These are phyloP conservation scores for Naganishia sp. DNA, from an alignment of 1,284 basidiomycete genomes.

Conservation along the genomic window DNA sequence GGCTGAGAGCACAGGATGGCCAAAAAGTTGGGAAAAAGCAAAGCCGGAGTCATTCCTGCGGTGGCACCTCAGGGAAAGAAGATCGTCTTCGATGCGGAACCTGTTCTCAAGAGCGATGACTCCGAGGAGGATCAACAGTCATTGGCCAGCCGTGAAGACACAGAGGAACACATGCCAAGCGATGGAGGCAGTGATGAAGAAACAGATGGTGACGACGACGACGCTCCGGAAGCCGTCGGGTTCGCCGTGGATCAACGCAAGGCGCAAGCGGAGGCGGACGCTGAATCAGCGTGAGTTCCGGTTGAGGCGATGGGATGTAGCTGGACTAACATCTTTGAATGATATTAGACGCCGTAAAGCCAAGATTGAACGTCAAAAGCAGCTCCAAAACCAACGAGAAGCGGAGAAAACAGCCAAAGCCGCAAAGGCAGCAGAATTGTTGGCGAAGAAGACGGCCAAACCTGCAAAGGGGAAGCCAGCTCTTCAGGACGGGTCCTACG, in stretches of 20 bases:
- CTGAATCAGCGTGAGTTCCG: constrained; percentile 23
- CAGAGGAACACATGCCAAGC: not conserved
- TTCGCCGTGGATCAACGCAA: constrained; percentile 23
- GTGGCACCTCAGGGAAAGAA: constrained; percentile 26
- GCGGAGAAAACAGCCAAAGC: constrained; percentile 22
- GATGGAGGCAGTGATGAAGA: constrained; percentile 11
- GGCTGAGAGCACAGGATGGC: not conserved
- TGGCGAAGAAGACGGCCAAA: constrained; percentile 9
- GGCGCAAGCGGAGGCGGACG: constrained; percentile 21
- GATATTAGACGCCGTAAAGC: constrained; percentile 20
- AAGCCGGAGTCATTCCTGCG: not conserved
- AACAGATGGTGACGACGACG: constrained; percentile 27
- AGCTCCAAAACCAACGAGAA: constrained; percentile 31
- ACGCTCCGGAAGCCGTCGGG: constrained; percentile 32
- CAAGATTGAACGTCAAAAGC: constrained; percentile 23
- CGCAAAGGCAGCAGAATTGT: constrained; percentile 1
- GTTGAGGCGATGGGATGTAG: not conserved
- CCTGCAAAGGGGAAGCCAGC: constrained; percentile 10
- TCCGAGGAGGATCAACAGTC: not conserved
- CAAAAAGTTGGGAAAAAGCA: constrained; percentile 12
- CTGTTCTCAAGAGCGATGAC: constrained; percentile 13
- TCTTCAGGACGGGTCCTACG: constrained; percentile 1
- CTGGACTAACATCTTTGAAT: not conserved
- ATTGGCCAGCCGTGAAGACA: not conserved
- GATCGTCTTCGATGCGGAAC: constrained; percentile 29